These are phyloP conservation scores for Saccharomyces uvarum DNA, from an alignment of 1,139 yeast species.

Conservation along the genomic window DNA sequence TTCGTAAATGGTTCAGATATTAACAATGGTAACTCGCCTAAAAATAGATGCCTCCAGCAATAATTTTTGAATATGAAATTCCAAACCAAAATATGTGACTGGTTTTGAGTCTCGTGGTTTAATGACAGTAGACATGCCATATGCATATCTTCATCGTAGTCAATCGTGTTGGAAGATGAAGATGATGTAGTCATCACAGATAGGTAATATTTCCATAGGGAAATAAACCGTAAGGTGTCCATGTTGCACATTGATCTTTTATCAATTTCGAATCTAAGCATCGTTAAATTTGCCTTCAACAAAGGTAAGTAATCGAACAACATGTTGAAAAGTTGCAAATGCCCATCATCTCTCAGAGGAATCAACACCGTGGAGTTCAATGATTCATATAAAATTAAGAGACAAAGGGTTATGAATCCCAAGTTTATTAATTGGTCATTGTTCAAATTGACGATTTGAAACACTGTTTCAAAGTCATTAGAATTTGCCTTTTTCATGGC, in stretches of 20 bases:
- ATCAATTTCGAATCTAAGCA: constrained; percentile 17
- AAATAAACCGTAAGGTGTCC: constrained; percentile 18
- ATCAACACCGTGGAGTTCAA: constrained; percentile 22
- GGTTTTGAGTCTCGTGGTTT: constrained; percentile 23
- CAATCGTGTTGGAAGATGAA: constrained; percentile 9
- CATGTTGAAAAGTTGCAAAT: constrained; percentile 11
- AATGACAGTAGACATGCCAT: constrained; percentile 21
- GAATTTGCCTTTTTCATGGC: constrained; percentile 6
- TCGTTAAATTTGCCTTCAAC: constrained; percentile 13
- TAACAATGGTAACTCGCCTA: constrained; percentile 24
- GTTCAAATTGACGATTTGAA: constrained; percentile 14
- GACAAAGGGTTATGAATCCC: constrained; percentile 21
- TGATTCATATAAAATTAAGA: constrained; percentile 23
- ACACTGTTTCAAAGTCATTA: background rate
- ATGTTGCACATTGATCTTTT: constrained; percentile 11
- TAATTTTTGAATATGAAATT: constrained; percentile 26
- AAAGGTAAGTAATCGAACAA: constrained; percentile 14
- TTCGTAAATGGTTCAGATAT: constrained; percentile 14
- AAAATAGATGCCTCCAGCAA: constrained; percentile 26
- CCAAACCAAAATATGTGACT: constrained; percentile 19
- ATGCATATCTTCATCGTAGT: constrained; percentile 26
- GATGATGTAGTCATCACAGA: constrained; percentile 14
- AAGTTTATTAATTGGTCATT: constrained; percentile 17
- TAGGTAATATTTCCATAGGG: constrained; percentile 22
- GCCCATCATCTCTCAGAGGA: constrained; percentile 20